Percentiles rank a stretch among this genome's conserved stretches.
phyloP scores from a whole-genome alignment of 441 rosid genomes.

The Erodium texanum region DNA sequence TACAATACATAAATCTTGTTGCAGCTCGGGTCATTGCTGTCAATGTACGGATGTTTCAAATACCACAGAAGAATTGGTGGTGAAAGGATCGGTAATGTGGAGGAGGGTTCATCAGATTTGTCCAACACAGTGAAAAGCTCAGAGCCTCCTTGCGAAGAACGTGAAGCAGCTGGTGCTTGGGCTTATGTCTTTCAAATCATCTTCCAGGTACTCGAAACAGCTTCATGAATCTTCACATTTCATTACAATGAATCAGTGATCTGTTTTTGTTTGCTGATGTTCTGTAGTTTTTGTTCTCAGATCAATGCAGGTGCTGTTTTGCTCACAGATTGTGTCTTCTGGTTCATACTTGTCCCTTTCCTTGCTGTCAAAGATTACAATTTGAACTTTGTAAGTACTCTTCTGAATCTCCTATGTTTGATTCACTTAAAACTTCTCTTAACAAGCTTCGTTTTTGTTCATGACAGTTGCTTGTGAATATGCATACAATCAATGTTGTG shows the following conservation, averaged over 20 bases:
- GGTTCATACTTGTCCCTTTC: constrained; percentile 88
- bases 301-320: constrained; percentile 92
- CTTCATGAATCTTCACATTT: neutral
- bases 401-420: neutral
- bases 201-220: constrained; percentile 54
- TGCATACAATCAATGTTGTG: constrained; percentile 78
- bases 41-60: constrained; percentile 62
- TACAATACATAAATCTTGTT: constrained; percentile 1
- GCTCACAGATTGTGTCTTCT: constrained; percentile 88
- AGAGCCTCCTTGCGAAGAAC: constrained; percentile 19
- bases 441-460: constrained; percentile 5
- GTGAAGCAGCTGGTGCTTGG: constrained; percentile 49
- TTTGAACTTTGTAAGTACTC: constrained; percentile 57
- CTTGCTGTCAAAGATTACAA: constrained; percentile 68
- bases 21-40: constrained; percentile 75
- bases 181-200: constrained; percentile 63
- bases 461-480: constrained; percentile 62
- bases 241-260: neutral
- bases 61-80: constrained; percentile 61
- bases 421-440: neutral
- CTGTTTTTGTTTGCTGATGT: neutral
- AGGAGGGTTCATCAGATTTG: constrained; percentile 34
- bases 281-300: constrained; percentile 28
- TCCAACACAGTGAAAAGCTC: constrained; percentile 28
- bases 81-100: constrained; percentile 56